Evolutionary conservation across 306 rosid genomes (phyloP), one percentile per base, ranked within the genome.

Genomic region (Acacia acuminata): DNA sequence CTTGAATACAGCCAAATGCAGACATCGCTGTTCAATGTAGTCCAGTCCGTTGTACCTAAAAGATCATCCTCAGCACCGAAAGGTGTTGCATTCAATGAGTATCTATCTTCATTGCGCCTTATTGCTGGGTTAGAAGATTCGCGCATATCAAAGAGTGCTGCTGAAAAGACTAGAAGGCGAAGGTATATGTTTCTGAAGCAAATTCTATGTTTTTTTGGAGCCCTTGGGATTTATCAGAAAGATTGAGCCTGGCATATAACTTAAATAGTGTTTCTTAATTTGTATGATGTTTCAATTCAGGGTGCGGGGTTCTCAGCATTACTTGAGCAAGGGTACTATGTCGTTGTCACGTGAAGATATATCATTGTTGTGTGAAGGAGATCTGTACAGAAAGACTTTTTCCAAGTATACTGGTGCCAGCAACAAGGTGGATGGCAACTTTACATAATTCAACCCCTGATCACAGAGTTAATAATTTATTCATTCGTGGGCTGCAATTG

Each of bases 41-140:
- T 93, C 83, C 88, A 43, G 79, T 84, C 92, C 10, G 77, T 88
- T 44, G 89, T 90, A 77, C 98, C 99, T 19, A 6, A 89, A 42
- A 90, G 88, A 88, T 85, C 80, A 38, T 71, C 79, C 24, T 55
- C 82, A 83, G 25, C 90, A 73, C 7, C 84, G 74, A 90, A 81
- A 83, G 94, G 92, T 60, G 75, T 66, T 56, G 87, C 87, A n/a
- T 89, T 79, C 78, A 79, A 51, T 48, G 99, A 96, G 70, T 90
- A 91, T 87, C 87, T 92, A 61, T 93, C 97, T 79, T 84, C 98
- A 12, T 78, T 96, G 76, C 91, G 94, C 76, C 86, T 81, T 45
- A 96, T 96, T 81, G 89, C 98, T 66, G 83, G 85, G 82, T 86
- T 88, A 30, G 99, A 93, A 84, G 85, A 88, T 77, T 80, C 77